phyloP scores from a whole-genome alignment of 805 yeast genomes.

The Lipomyces kockii region DNA sequence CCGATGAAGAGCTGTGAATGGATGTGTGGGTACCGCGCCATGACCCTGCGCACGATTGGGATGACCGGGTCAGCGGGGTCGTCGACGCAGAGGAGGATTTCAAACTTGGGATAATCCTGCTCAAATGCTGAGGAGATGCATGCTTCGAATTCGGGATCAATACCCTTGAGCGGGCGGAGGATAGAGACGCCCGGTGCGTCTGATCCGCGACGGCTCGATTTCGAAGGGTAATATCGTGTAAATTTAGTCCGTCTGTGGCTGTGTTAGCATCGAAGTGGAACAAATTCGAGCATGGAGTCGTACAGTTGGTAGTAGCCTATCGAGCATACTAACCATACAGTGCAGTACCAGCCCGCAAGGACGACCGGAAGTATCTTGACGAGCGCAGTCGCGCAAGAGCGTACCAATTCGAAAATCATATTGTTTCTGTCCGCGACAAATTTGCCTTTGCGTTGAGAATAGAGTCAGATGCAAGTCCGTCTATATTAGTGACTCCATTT shows the following conservation, averaged over 20 bases:
- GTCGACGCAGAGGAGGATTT: constrained; percentile 78
- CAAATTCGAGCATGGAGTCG: not conserved
- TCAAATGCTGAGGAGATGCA: constrained; percentile 71
- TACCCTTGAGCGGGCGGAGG: constrained; percentile 79
- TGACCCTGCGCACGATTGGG: constrained; percentile 56
- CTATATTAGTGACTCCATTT: not conserved
- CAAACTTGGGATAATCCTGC: constrained; percentile 73
- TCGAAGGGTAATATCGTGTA: constrained; percentile 6
- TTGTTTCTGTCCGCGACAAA: not conserved
- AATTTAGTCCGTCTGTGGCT: constrained; percentile 24
- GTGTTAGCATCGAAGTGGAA: not conserved
- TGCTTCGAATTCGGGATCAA: constrained; percentile 72
- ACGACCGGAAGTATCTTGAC: constrained; percentile 12
- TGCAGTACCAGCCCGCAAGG: constrained; percentile 30
- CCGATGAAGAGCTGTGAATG: constrained; percentile 63
- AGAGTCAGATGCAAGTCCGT: not conserved
- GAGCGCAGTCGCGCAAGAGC: constrained; percentile 2
- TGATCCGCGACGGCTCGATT: not conserved
- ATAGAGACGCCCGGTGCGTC: constrained; percentile 69
- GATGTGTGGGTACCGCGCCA: constrained; percentile 58
- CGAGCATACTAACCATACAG: constrained; percentile 23
- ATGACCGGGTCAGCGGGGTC: constrained; percentile 66
- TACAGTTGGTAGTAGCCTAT: constrained; percentile 33
- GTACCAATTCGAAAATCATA: not conserved
- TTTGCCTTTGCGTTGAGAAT: not conserved